phyloP scores from a whole-genome alignment of 208 protist genomes.

The Porcisia hertigi region DNA sequence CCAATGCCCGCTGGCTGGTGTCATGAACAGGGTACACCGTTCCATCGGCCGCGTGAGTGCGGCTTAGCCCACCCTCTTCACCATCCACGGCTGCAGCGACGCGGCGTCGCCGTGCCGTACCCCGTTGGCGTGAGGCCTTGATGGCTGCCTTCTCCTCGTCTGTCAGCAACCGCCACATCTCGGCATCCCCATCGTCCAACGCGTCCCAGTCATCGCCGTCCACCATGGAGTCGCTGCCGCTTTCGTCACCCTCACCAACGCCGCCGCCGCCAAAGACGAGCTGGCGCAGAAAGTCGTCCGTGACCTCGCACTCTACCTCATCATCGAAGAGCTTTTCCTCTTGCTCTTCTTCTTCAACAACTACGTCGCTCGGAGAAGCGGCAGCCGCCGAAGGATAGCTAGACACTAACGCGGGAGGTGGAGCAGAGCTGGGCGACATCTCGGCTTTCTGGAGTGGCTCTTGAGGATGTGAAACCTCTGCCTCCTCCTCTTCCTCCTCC shows the following conservation, averaged over 20 bases:
- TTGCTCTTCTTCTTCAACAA: slow-evolving; percentile 28
- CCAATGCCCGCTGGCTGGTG: slow-evolving; percentile 49
- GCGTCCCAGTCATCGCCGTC: slow-evolving; percentile 27
- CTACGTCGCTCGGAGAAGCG: neutral
- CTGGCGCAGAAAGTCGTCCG: slow-evolving; percentile 82
- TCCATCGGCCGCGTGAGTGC: slow-evolving; percentile 31
- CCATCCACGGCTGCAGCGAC: neutral
- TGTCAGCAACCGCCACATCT: slow-evolving; percentile 49
- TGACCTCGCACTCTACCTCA: slow-evolving; percentile 81
- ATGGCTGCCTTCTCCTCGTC: slow-evolving; percentile 54
- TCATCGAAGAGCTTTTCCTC: slow-evolving; percentile 83
- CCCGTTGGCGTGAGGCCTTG: slow-evolving; percentile 33
- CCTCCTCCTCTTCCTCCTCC: slow-evolving; percentile 17
- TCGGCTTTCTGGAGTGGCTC: neutral
- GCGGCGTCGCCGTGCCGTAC: slow-evolving; percentile 35
- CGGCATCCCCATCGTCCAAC: slow-evolving; percentile 24
- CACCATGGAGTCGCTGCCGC: slow-evolving; percentile 20
- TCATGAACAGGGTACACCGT: slow-evolving; percentile 59
- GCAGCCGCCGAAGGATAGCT: neutral
- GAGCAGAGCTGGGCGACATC: neutral
- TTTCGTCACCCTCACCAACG: slow-evolving; percentile 22
- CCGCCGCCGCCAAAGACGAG: slow-evolving; percentile 63
- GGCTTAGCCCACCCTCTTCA: slow-evolving; percentile 6
- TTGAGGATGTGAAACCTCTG: neutral
- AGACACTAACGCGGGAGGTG: slow-evolving; percentile 1